Conservation (phyloP, 2,329 filamentous ascomycete genomes). For the Arthroderma sp. region DNA sequence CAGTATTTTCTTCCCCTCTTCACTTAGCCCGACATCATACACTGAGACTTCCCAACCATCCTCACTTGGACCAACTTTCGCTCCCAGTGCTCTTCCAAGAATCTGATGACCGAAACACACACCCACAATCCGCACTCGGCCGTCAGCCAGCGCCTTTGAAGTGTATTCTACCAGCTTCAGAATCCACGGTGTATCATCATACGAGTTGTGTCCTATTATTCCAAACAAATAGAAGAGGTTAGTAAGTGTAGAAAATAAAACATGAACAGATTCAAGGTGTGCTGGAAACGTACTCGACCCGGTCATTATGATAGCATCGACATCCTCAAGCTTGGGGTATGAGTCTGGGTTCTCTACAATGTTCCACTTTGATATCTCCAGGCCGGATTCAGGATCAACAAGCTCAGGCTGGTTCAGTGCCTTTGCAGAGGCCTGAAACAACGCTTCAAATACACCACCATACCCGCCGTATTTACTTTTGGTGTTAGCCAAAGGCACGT, state of each 20-base stretch:
- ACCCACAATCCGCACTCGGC: constrained; percentile 57
- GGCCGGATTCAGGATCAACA: constrained; percentile 24
- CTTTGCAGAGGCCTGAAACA: constrained; percentile 44
- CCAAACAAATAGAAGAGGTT: neutral
- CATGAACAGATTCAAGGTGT: no score
- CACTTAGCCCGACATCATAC: constrained; percentile 52
- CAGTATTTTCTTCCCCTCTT: constrained; percentile 59
- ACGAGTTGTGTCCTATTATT: constrained; percentile 51
- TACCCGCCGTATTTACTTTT: constrained; percentile 58
- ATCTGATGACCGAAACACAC: constrained; percentile 87
- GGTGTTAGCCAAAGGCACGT: constrained; percentile 56
- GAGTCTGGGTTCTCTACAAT: constrained; percentile 50
- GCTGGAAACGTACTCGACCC: constrained; percentile 43
- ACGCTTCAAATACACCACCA: constrained; percentile 52
- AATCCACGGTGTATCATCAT: constrained; percentile 65
- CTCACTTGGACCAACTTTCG: constrained; percentile 52
- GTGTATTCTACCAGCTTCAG: constrained; percentile 57
- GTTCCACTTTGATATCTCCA: constrained; percentile 55
- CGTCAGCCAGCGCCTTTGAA: constrained; percentile 47
- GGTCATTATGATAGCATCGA: constrained; percentile 74
- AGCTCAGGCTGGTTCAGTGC: constrained; percentile 25
- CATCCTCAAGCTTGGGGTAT: constrained; percentile 59
- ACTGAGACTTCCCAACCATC: constrained; percentile 75
- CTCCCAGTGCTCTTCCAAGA: constrained; percentile 57
- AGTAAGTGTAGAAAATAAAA: no score